Conservation (phyloP, 257 asterid genomes). For the Nemophila menziesii region DNA sequence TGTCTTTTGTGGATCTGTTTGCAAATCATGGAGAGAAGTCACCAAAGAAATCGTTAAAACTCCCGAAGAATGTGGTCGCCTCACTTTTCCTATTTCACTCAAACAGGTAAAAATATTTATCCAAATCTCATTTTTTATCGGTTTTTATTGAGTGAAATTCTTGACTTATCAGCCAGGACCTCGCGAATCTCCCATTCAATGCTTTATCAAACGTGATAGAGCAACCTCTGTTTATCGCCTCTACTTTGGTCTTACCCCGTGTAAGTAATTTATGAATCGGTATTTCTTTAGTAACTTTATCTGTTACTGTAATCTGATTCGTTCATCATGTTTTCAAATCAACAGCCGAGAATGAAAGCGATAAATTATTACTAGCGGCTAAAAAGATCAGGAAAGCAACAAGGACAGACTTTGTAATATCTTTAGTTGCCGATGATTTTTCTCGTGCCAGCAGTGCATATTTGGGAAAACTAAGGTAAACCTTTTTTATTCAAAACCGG, state of each 20-base stretch:
- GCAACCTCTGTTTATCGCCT: conserved; percentile 46
- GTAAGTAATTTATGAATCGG: conserved; percentile 10
- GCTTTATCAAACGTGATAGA: conserved; percentile 67
- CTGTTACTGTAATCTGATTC: neutral
- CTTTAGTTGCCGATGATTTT: conserved; percentile 25
- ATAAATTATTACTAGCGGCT: conserved; percentile 23
- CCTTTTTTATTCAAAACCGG: neutral
- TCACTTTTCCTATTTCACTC: conserved; percentile 23
- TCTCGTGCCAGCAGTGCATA: conserved; percentile 19
- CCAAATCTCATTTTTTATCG: neutral
- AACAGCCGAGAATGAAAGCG: conserved; percentile 13
- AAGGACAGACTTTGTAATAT: conserved; percentile 15
- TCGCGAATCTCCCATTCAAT: conserved; percentile 57
- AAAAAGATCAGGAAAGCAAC: conserved; percentile 22
- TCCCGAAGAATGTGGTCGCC: conserved; percentile 21
- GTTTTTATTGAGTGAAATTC: neutral
- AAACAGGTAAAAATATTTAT: conserved; percentile 14
- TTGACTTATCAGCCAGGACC: conserved; percentile 46
- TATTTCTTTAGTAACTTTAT: neutral
- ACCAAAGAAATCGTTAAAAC: conserved; percentile 19
- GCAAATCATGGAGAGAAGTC: conserved; percentile 22
- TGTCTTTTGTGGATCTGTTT: conserved; percentile 22
- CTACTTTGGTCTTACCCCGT: conserved; percentile 35
- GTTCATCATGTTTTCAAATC: conserved; percentile 3
- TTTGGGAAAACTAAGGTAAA: conserved; percentile 21